A percentile compares a stretch with the other conserved stretches of the same genome.
Conservation (phyloP, 139 green algal species). For the Yamagishiella unicocca region DNA sequence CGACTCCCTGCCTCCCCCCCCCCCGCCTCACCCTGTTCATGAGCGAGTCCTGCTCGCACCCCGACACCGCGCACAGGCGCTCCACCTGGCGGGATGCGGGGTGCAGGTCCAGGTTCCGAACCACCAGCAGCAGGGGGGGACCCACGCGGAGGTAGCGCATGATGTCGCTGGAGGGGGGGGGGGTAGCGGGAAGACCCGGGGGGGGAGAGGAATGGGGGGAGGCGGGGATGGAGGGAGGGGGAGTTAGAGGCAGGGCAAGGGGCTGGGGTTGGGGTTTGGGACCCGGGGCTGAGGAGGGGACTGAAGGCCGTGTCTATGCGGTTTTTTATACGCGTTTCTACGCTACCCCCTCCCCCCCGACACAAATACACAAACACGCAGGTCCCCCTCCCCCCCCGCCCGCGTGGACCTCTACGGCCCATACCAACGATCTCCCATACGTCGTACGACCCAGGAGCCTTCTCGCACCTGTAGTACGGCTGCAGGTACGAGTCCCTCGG, state of each 20-base stretch:
- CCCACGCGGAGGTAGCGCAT: slow-evolving; percentile 85
- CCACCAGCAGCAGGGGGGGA: slow-evolving; percentile 88
- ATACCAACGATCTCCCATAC: too few species aligned
- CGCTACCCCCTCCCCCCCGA: too few species aligned
- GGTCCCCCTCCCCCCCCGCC: too few species aligned
- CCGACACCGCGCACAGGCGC: slow-evolving; percentile 79
- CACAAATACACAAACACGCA: too few species aligned
- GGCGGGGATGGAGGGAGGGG: background rate
- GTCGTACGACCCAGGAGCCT: too few species aligned
- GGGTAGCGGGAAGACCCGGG: too few species aligned
- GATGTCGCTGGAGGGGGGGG: slow-evolving; percentile 65
- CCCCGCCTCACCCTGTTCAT: slow-evolving; percentile 75
- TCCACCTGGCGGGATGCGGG: slow-evolving; percentile 65
- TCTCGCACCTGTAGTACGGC: slow-evolving; percentile 79
- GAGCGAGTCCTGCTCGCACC: slow-evolving; percentile 83
- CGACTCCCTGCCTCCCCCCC: background rate
- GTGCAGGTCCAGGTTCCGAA: slow-evolving; percentile 80
- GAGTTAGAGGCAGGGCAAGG: background rate
- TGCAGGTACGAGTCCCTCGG: slow-evolving; percentile 94
- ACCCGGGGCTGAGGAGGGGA: too few species aligned
- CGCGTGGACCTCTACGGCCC: too few species aligned
- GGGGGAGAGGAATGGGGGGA: background rate
- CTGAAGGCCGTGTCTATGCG: too few species aligned
- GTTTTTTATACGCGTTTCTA: too few species aligned
- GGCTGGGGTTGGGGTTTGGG: too few species aligned